A percentile compares a stretch with the other conserved stretches of the same genome.
Conservation (phyloP, 176 grass and related monocot species). For the Sorghum bicolor region DNA sequence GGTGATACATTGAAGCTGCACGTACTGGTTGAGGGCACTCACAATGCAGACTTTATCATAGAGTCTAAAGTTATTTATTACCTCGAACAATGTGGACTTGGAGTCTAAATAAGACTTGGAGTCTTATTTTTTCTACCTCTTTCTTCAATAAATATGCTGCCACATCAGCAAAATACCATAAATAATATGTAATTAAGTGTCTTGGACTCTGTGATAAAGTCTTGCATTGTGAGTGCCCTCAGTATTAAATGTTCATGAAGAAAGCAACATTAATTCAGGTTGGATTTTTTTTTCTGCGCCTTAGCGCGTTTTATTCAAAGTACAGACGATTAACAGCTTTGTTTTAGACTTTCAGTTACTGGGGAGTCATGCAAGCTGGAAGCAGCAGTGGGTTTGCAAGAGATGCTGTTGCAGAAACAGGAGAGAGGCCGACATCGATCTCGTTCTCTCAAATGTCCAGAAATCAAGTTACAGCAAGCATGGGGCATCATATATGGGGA, state of each 20-base stretch:
- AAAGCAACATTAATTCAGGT: not conserved
- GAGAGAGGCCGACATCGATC: not conserved
- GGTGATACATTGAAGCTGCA: too few species aligned
- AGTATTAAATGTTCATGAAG: not conserved
- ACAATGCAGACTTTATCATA: too few species aligned
- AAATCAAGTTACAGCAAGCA: not conserved
- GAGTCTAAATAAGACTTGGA: too few species aligned
- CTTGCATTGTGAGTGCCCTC: too few species aligned
- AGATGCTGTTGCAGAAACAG: conserved; percentile 15
- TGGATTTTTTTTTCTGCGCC: not conserved
- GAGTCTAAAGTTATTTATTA: too few species aligned
- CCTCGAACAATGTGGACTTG: too few species aligned
- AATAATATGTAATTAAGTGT: too few species aligned
- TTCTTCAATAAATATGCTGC: too few species aligned
- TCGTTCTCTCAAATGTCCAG: not conserved
- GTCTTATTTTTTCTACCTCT: too few species aligned
- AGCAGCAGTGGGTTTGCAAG: not conserved
- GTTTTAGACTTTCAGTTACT: not conserved
- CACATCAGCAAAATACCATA: too few species aligned
- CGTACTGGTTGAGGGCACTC: conserved; percentile 8
- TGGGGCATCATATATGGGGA: not conserved
- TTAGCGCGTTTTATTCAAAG: not conserved
- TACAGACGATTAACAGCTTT: not conserved
- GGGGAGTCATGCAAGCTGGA: not conserved
- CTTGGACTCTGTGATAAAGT: too few species aligned